Evolutionary conservation across 2,329 filamentous ascomycete species (phyloP).

Genomic region (Fusarium buxicola): DNA sequence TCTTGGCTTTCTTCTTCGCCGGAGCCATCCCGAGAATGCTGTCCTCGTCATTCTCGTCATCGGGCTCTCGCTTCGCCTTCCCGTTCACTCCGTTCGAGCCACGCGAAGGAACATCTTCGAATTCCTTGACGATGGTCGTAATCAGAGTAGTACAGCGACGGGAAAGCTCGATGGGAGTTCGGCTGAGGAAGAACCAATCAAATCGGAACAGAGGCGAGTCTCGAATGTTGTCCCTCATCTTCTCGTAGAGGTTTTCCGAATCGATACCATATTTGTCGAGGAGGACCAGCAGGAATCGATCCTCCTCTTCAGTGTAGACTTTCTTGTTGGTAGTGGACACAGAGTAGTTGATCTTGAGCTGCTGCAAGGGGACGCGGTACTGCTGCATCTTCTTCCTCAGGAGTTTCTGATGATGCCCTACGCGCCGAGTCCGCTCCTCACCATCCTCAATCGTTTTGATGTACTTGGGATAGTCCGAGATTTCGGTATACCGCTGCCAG

Average conservation of each 20-base stretch:
- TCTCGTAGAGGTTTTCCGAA: conserved; percentile 88
- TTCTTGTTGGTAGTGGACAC: conserved; percentile 99
- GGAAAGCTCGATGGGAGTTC: conserved; percentile 91
- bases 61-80: conserved; percentile 77
- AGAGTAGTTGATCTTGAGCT: conserved; percentile 98
- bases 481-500: conserved; percentile 94
- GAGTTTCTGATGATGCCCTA: conserved; percentile 92
- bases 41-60: conserved; percentile 87
- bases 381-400: conserved; percentile 94
- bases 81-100: conserved; percentile 72
- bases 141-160: conserved; percentile 93
- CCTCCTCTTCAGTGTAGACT: conserved; percentile 98
- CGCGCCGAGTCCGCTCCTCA: conserved; percentile 88
- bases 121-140: conserved; percentile 94
- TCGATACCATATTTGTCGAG: conserved; percentile 94
- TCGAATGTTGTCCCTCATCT: conserved; percentile 96
- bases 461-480: conserved; percentile 89
- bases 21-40: conserved; percentile 82
- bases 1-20: conserved; percentile 96
- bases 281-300: conserved; percentile 93
- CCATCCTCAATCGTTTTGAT: conserved; percentile 91
- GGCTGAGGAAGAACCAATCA: conserved; percentile 98
- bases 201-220: conserved; percentile 96
- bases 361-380: conserved; percentile 96
- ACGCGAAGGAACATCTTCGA: conserved; percentile 75